These are phyloP conservation scores for Tolypocladium tropicale DNA, from an alignment of 2,329 filamentous ascomycete species.

Conservation along the genomic window DNA sequence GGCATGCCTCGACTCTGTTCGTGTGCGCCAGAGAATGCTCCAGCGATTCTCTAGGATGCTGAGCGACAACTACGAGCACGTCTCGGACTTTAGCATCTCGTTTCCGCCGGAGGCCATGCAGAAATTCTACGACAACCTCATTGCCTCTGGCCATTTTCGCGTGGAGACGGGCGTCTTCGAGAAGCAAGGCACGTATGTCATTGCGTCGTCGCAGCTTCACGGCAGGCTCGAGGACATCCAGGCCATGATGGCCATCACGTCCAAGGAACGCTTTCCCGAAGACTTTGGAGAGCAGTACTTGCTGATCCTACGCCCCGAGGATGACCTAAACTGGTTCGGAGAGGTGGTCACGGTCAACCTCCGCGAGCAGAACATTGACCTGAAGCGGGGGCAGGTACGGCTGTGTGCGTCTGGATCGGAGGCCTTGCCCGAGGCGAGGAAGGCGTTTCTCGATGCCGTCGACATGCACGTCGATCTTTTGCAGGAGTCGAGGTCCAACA, in stretches of 20 bases:
- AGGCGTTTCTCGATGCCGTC: slow-evolving; percentile 65
- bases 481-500: slow-evolving; percentile 85
- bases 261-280: slow-evolving; percentile 48
- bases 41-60: slow-evolving; percentile 90
- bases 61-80: slow-evolving; percentile 91
- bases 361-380: slow-evolving; percentile 68
- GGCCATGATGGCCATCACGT: slow-evolving; percentile 65
- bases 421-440: slow-evolving; percentile 66
- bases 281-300: slow-evolving; percentile 69
- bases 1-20: slow-evolving; percentile 86
- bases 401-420: slow-evolving; percentile 84
- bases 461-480: slow-evolving; percentile 80
- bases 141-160: slow-evolving; percentile 77
- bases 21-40: slow-evolving; percentile 89
- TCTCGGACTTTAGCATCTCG: slow-evolving; percentile 86
- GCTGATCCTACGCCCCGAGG: slow-evolving; percentile 74
- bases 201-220: slow-evolving; percentile 72
- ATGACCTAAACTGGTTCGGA: slow-evolving; percentile 71
- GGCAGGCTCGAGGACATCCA: slow-evolving; percentile 73
- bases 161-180: slow-evolving; percentile 63
- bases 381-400: slow-evolving; percentile 78
- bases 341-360: slow-evolving; percentile 61
- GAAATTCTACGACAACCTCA: slow-evolving; percentile 70
- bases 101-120: slow-evolving; percentile 57
- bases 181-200: slow-evolving; percentile 67